phyloP scores from a whole-genome alignment of 495 filamentous ascomycete species.

The Aspergillus saccharolyticus region DNA sequence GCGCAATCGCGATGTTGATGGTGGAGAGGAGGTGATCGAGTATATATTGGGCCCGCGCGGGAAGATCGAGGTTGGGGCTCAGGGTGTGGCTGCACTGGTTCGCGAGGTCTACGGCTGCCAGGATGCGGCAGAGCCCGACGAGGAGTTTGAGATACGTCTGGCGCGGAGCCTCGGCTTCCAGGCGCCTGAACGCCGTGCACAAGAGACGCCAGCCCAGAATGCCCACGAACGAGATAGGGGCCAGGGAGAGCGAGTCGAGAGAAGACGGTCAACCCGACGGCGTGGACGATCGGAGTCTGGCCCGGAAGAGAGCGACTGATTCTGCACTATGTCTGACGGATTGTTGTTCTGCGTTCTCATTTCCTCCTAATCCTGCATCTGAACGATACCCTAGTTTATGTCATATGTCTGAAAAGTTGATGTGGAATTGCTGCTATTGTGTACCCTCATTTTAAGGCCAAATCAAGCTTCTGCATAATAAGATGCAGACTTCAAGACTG shows the following conservation, averaged over 20 bases:
- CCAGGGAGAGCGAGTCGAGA: conserved; percentile 11
- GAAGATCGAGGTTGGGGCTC: conserved; percentile 75
- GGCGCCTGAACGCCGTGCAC: conserved; percentile 6
- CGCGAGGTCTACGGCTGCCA: conserved; percentile 51
- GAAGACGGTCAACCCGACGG: conserved; percentile 3
- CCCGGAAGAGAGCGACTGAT: conserved; percentile 20
- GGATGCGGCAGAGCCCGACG: conserved; percentile 26
- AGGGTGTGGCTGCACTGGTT: conserved; percentile 66
- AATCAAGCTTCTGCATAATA: background rate
- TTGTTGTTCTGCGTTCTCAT: background rate
- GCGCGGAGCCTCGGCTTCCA: conserved; percentile 29
- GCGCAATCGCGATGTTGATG: conserved; percentile 59
- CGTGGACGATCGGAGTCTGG: conserved; percentile 28
- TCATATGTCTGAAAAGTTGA: background rate
- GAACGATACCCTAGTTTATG: conserved; percentile 5
- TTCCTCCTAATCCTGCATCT: background rate
- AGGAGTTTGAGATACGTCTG: conserved; percentile 33
- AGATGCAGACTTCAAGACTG: background rate
- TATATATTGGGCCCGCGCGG: conserved; percentile 80
- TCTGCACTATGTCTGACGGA: background rate
- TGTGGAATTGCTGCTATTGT: background rate
- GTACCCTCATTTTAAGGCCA: background rate
- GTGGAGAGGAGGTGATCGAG: conserved; percentile 68
- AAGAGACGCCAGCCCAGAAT: conserved; percentile 3
- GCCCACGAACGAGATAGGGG: conserved; percentile 17